Conservation (phyloP, 1,139 yeast genomes). For the Saccharomycopsis hybrid region DNA sequence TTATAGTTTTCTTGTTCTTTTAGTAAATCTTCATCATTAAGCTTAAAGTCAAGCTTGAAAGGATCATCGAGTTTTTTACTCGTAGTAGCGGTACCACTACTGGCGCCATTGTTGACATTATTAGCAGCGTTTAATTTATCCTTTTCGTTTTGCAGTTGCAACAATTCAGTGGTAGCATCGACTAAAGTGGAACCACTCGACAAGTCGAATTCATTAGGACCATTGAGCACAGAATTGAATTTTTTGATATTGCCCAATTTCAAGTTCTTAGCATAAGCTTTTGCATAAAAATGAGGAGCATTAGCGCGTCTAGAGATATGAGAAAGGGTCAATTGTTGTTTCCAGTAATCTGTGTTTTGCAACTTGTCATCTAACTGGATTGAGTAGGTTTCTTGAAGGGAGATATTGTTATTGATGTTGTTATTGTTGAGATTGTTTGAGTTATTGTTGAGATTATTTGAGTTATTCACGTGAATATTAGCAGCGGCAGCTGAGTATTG, state of each 20-base stretch:
- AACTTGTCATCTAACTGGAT: slow-evolving; percentile 38
- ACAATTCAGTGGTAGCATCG: slow-evolving; percentile 22
- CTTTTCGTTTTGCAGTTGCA: slow-evolving; percentile 23
- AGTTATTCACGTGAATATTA: slow-evolving; percentile 26
- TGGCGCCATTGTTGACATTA: neutral
- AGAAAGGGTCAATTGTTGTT: slow-evolving; percentile 77
- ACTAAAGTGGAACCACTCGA: slow-evolving; percentile 9
- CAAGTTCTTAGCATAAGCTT: slow-evolving; percentile 84
- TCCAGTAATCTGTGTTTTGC: slow-evolving; percentile 64
- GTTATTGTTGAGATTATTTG: slow-evolving; percentile 28
- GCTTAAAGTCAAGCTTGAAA: slow-evolving; percentile 30
- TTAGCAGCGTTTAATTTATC: slow-evolving; percentile 10
- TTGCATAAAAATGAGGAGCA: slow-evolving; percentile 82
- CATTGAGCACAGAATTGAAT: slow-evolving; percentile 28
- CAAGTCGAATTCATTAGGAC: slow-evolving; percentile 16
- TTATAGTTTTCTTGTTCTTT: slow-evolving; percentile 53
- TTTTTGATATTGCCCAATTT: slow-evolving; percentile 41
- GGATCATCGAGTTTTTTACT: slow-evolving; percentile 15
- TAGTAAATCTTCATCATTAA: slow-evolving; percentile 65
- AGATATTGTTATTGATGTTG: slow-evolving; percentile 22
- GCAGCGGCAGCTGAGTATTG: neutral
- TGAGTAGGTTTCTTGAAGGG: slow-evolving; percentile 21
- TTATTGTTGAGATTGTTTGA: slow-evolving; percentile 27
- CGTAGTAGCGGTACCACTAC: neutral
- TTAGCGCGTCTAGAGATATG: slow-evolving; percentile 69